Evolutionary conservation across 2,329 filamentous ascomycete species (phyloP).

Genomic region (Didymosphaeria variabile): DNA sequence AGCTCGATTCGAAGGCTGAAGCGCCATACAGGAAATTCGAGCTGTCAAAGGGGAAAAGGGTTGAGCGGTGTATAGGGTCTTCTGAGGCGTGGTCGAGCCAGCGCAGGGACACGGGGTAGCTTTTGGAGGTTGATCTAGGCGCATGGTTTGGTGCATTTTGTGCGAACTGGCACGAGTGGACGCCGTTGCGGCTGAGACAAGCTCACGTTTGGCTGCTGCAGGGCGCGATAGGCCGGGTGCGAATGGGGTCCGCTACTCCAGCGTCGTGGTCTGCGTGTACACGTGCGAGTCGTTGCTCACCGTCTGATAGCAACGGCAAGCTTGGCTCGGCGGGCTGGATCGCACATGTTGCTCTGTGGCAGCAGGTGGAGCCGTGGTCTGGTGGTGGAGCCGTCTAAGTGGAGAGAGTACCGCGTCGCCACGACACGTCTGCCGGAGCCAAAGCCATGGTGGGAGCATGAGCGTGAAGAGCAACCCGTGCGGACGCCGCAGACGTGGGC

Average conservation of each 20-base stretch:
- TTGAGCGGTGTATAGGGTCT: neutral
- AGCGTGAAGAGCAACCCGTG: neutral
- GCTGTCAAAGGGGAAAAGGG: neutral
- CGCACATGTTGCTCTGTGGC: neutral
- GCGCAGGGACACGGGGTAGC: constrained; percentile 2
- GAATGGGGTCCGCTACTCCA: neutral
- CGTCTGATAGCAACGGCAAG: constrained; percentile 33
- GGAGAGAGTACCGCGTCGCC: neutral
- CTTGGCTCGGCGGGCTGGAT: neutral
- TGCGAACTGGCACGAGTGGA: neutral
- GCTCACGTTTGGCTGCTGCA: constrained; percentile 1
- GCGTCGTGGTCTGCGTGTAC: neutral
- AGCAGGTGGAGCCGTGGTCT: neutral
- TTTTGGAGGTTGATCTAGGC: neutral
- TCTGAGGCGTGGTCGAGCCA: neutral
- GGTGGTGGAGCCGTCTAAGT: neutral
- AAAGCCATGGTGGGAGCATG: neutral
- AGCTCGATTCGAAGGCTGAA: neutral
- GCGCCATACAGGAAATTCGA: neutral
- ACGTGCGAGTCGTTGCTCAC: constrained; percentile 26
- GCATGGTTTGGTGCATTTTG: neutral
- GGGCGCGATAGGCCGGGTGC: constrained; percentile 1
- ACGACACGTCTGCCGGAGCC: constrained; percentile 1
- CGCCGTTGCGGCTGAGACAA: neutral
- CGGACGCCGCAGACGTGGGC: neutral